phyloP scores from a whole-genome alignment of 305 asterid genomes.

The Nicotiana rustica region DNA sequence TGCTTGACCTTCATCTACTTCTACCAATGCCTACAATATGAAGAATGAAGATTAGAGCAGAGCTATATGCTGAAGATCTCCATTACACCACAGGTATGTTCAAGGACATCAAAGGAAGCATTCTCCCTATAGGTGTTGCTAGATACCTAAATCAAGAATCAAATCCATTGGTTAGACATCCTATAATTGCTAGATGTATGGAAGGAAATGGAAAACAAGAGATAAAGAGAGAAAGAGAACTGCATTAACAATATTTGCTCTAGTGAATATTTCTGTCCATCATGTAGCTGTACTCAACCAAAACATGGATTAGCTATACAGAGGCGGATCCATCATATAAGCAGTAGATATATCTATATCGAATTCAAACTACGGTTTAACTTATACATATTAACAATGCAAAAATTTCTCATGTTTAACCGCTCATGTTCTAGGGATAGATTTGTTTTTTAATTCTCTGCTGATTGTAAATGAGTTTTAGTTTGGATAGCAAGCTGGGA shows the following conservation, averaged over 20 bases:
- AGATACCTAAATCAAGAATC: slow-evolving; percentile 90
- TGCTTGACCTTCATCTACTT: slow-evolving; percentile 91
- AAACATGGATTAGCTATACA: neutral
- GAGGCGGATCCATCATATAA: too few relatives aligned
- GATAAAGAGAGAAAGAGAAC: slow-evolving; percentile 28
- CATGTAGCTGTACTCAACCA: neutral
- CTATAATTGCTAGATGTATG: too few relatives aligned
- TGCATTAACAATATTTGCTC: too few relatives aligned
- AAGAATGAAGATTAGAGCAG: slow-evolving; percentile 50
- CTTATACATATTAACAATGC: too few relatives aligned
- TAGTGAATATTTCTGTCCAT: neutral
- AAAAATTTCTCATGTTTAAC: too few relatives aligned
- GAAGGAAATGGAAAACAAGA: too few relatives aligned
- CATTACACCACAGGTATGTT: neutral
- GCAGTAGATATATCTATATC: too few relatives aligned
- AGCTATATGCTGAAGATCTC: neutral
- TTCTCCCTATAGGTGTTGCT: slow-evolving; percentile 66
- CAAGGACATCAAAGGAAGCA: slow-evolving; percentile 62
- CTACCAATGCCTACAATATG: slow-evolving; percentile 81
- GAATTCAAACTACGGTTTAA: too few relatives aligned
- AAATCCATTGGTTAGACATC: slow-evolving; percentile 66
- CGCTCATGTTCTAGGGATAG: too few relatives aligned
- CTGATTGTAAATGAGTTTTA: too few relatives aligned
- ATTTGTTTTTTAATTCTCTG: too few relatives aligned
- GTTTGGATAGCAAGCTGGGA: too few relatives aligned